A percentile compares a stretch with the other conserved stretches of the same genome.
These are phyloP conservation scores for Vitis amurensis DNA, from an alignment of 164 flowering plant species.

Conservation along the genomic window DNA sequence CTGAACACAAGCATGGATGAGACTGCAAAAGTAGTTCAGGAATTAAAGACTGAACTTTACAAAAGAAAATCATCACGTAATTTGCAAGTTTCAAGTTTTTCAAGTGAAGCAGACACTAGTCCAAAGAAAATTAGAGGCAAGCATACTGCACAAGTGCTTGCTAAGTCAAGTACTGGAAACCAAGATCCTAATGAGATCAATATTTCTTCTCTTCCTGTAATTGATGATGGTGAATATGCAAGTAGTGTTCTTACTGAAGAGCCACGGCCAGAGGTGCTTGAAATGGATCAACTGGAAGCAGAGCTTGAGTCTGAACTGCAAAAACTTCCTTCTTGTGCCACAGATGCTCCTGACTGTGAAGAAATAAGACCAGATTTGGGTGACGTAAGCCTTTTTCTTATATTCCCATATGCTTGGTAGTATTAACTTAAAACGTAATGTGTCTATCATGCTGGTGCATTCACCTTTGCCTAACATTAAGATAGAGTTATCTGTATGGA, in stretches of 20 bases:
- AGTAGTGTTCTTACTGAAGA: slow-evolving; percentile 69
- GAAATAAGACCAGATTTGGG: slow-evolving; percentile 13
- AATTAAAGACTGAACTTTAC: slow-evolving; percentile 46
- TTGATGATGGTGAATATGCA: slow-evolving; percentile 45
- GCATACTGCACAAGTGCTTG: slow-evolving; percentile 5
- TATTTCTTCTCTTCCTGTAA: slow-evolving; percentile 6
- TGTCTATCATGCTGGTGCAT: too few relatives aligned
- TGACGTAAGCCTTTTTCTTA: slow-evolving; percentile 29
- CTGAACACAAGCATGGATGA: slow-evolving; percentile 55
- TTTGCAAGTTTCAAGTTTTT: slow-evolving; percentile 16
- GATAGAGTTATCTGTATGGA: too few relatives aligned
- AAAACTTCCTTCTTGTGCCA: slow-evolving; percentile 48
- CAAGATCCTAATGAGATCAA: slow-evolving; percentile 14
- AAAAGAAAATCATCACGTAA: slow-evolving; percentile 44
- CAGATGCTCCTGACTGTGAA: slow-evolving; percentile 27
- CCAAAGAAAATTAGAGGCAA: slow-evolving; percentile 12
- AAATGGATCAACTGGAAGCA: slow-evolving; percentile 65
- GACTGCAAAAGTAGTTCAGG: slow-evolving; percentile 53
- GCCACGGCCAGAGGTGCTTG: slow-evolving; percentile 35
- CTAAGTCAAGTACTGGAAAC: slow-evolving; percentile 1
- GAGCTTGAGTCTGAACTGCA: slow-evolving; percentile 68
- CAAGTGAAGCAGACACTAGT: slow-evolving; percentile 2
- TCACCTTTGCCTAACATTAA: too few relatives aligned
- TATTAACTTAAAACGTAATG: too few relatives aligned
- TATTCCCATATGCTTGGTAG: too few relatives aligned